Base-by-base conservation (phyloP, 163 green algal genomes). In the Botryococcus braunii region DNA sequence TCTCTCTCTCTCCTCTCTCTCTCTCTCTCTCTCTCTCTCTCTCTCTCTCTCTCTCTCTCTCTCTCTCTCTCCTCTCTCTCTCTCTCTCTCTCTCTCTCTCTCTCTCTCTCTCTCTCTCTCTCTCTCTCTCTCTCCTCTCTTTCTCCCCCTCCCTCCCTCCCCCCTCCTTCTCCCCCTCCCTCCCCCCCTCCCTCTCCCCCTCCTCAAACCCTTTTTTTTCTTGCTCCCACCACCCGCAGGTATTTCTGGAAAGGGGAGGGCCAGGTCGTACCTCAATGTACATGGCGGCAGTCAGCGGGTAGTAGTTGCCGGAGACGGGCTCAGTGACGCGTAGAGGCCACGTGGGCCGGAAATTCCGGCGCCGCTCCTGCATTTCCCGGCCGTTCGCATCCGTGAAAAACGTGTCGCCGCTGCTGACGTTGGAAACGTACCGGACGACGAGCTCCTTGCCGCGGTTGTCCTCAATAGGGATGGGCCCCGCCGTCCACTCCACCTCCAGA, bases 371-470 rank as follows among this genome's bases (percentile, higher is more conserved):
- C 82, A 95, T 87, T 57, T 90, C 81, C 2, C 88, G 74, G 2
- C 89, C 89, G 55, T 96, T 96, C 62, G 83, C 67, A 67, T 96
- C 89, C 0, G 86, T 96, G 52, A 78, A 89, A 49, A 92, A 89
- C 11, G 52, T 60, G 27, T 52, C 36, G 3, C 65, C 36, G 35
- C 34, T 70, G 4, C 23, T 56, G 13, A 70, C 32, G 49, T 52
- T 70, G 49, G 17, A 57, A 23, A 36, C 32, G 46, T 62, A 69
- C 17, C 62, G 39, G 2, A 68, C 39, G 31, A 88, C 74, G 6
- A 95, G 71, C 71, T 95, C 89, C 59, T 71, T 74, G 37, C 84
- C 89, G 11, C 86, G 27, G 0, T 71, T 74, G 43, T 93, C 85
- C 27, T 82, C 63, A 29, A 84, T 65, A 0, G 88, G 86, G 59